Percentiles rank a stretch among this genome's conserved stretches.
phyloP scores from a whole-genome alignment of 331 rosid genomes.

The Prunus yedoensis region DNA sequence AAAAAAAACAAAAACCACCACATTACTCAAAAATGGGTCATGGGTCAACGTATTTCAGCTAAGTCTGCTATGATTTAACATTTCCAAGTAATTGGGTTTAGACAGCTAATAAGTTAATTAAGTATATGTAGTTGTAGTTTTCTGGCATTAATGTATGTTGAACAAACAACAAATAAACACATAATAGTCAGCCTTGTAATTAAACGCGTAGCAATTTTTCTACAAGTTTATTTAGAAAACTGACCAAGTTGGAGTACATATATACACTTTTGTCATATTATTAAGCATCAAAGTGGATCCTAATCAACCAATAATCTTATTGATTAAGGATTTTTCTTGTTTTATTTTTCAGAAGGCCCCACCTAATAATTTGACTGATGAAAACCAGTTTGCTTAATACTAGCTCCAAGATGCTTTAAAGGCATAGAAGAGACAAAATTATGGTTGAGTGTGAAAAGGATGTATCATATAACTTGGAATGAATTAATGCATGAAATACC shows the following conservation, averaged over 20 bases:
- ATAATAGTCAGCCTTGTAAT: background rate
- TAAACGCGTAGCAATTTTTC: background rate
- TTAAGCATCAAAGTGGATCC: constrained; percentile 38
- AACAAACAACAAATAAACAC: background rate
- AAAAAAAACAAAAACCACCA: too few species aligned
- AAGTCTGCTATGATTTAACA: background rate
- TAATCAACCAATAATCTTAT: constrained; percentile 18
- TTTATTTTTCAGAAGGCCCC: constrained; percentile 33
- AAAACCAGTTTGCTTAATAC: background rate
- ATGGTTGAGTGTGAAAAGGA: background rate
- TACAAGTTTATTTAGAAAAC: constrained; percentile 23
- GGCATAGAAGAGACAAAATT: background rate
- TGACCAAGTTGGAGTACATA: constrained; percentile 36
- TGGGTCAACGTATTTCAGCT: background rate
- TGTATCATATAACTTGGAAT: background rate
- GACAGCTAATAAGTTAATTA: constrained; percentile 3
- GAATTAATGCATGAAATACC: background rate
- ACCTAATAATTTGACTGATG: constrained; percentile 39
- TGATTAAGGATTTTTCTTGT: constrained; percentile 9
- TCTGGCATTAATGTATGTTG: background rate
- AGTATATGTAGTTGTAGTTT: background rate
- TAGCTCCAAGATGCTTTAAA: background rate
- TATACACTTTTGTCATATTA: background rate
- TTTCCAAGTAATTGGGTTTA: constrained; percentile 3
- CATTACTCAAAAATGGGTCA: background rate